Base-by-base conservation (phyloP, 23 red algal genomes). In the Gracilariopsis chorda region DNA sequence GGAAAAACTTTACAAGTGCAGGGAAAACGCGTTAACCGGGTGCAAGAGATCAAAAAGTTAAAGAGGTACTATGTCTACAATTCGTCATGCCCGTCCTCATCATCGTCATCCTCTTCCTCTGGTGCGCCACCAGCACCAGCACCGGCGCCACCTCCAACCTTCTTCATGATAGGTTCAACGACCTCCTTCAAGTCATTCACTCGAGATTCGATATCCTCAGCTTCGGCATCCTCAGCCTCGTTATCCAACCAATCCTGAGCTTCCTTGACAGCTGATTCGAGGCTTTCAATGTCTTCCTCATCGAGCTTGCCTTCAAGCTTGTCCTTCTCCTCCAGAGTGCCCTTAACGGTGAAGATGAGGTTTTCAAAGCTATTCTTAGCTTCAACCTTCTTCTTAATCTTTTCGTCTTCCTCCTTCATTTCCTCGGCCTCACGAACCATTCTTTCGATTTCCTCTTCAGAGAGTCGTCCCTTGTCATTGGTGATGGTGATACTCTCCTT, bases 401-500 rank as follows among this genome's bases (percentile, higher is more conserved):
- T 83, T 19, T 83, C 93, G 46, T 98, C 96, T 57, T 84, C 96
- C 5, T 98, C 96, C 81, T 94, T 94, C 79, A 92, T 95, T 81
- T 98, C 96, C 78, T 98, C 96, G 7, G 96, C 96, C 76, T 98
- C 96, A 13, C 84, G 82, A 34, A 98, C 90, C 96, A 98, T 98
- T 0, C 92, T 82, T 75, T 98, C 91, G 77, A 98, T 98, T 43
- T 98, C 96, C 40, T 98, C 96, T 51, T 98, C 89, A 28, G 83
- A 90, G 2, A 98, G 93, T 29, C 96, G 78, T n/a, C 96, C 96
- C 91, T 98, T 98, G 73, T 98, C 96, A 47, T 97, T 97, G 21
- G 73, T 92, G 83, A 97, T 97, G 23, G 91, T 94, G 51, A 97
- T 97, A 20, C 80, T 88, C 78, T 98, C 96, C 78, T 92, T 84